Base-by-base conservation (phyloP, 169 alveolate species). In the Cryptosporidium baileyi region DNA sequence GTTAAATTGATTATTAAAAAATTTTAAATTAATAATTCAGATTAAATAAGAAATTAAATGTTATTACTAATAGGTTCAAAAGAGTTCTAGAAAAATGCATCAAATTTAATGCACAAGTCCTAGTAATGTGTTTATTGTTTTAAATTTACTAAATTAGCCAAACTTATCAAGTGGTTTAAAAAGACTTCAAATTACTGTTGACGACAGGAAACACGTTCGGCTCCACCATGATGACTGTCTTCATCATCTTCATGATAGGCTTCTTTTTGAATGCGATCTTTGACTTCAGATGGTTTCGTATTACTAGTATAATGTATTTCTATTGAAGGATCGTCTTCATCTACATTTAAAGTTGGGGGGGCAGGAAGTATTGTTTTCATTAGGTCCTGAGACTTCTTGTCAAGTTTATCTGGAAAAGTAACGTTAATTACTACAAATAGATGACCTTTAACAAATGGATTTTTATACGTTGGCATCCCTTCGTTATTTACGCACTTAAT, bases 381-480 rank as follows among this genome's bases (percentile, higher is more conserved):
- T 17, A 36, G 43, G 34, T 74, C 85, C 41, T 74, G 85, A 36
- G 85, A 57, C 4, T 74, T 74, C 41, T 45, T 74, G 28, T 74
- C 67, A 15, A 74, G 49, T 17, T 57, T 52, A 57, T 74, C 93
- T 17, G 99, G 99, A 91, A 97, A 97, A 43, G 90, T 94, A 32
- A 98, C 97, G 85, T 96, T 96, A 80, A 97, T 96, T 15, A 95
- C 92, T 32, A 98, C 89, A 91, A 94, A 96, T 57, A 98, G 92
- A 65, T 97, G 94, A 43, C 99, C 99, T 88, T 91, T 94, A 74
- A 92, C 89, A 82, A 91, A 94, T 4, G 99, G 96, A 47, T 96
- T 94, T 90, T 96, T 95, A 91, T 94, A 95, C 49, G 94, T 91
- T 28, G 99, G 99, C 98, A 98, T 94, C 8, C 99, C 99, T 80